Evolutionary conservation across 176 grass and related monocot genomes (phyloP).

Genomic region (Carex cristatella): DNA sequence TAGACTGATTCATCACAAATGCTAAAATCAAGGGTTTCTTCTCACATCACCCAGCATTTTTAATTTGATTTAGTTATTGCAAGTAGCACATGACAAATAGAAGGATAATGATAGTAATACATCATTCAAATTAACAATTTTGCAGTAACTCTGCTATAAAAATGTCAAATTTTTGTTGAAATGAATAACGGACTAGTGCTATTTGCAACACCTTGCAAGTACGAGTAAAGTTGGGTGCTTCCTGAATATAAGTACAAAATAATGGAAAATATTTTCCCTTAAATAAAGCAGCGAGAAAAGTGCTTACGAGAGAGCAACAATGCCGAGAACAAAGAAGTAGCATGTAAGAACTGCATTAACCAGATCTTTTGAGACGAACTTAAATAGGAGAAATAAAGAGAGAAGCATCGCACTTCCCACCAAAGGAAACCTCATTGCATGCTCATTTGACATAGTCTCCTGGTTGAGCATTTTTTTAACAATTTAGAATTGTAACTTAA

Average conservation of each 20-base stretch:
- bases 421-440: constrained; percentile 91
- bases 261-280: not conserved
- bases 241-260: not conserved
- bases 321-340: constrained; percentile 96
- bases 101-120: not conserved
- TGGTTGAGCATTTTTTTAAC: constrained; percentile 22
- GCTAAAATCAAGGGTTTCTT: not conserved
- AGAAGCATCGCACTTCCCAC: constrained; percentile 95
- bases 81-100: not conserved
- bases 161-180: not conserved
- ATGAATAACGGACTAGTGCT: not conserved
- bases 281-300: not conserved
- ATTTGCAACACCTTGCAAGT: not conserved
- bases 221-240: not conserved
- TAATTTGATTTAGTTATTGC: not conserved
- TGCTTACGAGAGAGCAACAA: constrained; percentile 66
- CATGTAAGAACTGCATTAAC: constrained; percentile 83
- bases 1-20: not conserved
- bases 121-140: not conserved
- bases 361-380: constrained; percentile 90
- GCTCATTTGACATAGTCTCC: constrained; percentile 97
- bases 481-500: not conserved
- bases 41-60: not conserved
- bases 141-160: not conserved
- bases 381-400: constrained; percentile 85